These are phyloP conservation scores for Gentiana macrophylla DNA, from an alignment of 257 asterid species.

Conservation along the genomic window DNA sequence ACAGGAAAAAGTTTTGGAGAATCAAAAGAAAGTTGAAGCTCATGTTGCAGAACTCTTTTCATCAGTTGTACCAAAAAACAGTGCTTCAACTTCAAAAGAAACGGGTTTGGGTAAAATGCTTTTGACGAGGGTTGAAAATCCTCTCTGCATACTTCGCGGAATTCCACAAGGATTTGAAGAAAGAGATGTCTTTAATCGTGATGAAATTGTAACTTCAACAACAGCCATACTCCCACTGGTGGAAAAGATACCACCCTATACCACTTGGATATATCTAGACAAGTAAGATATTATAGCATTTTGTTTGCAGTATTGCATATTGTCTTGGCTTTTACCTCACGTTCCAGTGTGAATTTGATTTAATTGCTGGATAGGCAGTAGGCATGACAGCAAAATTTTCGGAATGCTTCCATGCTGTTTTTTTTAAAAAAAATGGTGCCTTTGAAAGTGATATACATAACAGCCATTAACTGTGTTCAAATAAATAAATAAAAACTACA, in stretches of 20 bases:
- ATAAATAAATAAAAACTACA: too few relatives aligned
- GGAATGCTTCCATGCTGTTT: background rate
- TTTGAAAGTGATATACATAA: too few relatives aligned
- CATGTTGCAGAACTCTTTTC: slow-evolving; percentile 32
- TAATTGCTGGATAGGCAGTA: too few relatives aligned
- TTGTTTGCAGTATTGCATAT: too few relatives aligned
- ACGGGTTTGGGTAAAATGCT: slow-evolving; percentile 41
- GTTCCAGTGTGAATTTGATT: too few relatives aligned
- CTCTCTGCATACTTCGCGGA: slow-evolving; percentile 49
- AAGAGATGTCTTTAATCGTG: slow-evolving; percentile 36
- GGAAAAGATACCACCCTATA: slow-evolving; percentile 72
- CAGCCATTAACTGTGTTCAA: too few relatives aligned
- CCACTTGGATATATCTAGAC: slow-evolving; percentile 88
- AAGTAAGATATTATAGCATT: slow-evolving; percentile 32
- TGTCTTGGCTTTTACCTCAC: too few relatives aligned
- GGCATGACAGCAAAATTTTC: background rate
- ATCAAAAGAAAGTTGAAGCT: slow-evolving; percentile 35
- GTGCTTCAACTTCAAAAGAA: slow-evolving; percentile 20
- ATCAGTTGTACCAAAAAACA: slow-evolving; percentile 48
- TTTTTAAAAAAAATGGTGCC: too few relatives aligned
- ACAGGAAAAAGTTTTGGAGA: slow-evolving; percentile 55
- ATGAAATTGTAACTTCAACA: slow-evolving; percentile 47
- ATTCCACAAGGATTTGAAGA: slow-evolving; percentile 43
- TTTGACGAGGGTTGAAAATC: slow-evolving; percentile 50
- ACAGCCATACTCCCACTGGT: slow-evolving; percentile 59